phyloP scores from a whole-genome alignment of 345 rosid species.

The Citrus medica region DNA sequence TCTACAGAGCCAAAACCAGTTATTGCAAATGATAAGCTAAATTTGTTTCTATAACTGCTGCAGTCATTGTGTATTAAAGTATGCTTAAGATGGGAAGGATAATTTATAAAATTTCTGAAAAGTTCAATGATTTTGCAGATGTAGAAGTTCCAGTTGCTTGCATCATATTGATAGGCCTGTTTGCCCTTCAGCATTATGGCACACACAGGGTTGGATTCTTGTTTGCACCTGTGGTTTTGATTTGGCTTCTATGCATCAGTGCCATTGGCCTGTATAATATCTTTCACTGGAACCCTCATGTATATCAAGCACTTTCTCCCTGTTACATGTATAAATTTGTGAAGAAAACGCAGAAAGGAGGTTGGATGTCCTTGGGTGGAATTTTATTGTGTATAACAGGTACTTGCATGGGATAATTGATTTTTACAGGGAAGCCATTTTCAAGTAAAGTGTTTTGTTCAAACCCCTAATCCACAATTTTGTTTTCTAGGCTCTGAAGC shows the following conservation, averaged over 20 bases:
- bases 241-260: conserved; percentile 82
- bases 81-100: not conserved
- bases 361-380: conserved; percentile 94
- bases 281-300: conserved; percentile 75
- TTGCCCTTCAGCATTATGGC: conserved; percentile 92
- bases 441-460: not conserved
- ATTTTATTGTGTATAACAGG: conserved; percentile 85
- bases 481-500: conserved; percentile 71
- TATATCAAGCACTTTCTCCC: conserved; percentile 86
- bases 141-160: conserved; percentile 80
- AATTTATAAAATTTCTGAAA: not conserved
- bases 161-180: conserved; percentile 65
- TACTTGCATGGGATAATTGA: conserved; percentile 8
- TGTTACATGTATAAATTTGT: conserved; percentile 72
- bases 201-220: conserved; percentile 87
- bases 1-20: not conserved
- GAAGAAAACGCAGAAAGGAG: conserved; percentile 71
- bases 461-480: not conserved
- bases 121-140: conserved; percentile 45
- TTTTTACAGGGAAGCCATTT: not conserved
- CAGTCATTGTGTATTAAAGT: not conserved
- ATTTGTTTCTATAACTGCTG: not conserved
- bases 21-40: not conserved
- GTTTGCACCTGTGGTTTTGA: conserved; percentile 78
- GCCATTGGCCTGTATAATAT: conserved; percentile 75